Percentiles rank a stretch among this genome's conserved stretches.
Conservation (phyloP, 2,329 filamentous ascomycete genomes). For the Ophiocordyceps australis region DNA sequence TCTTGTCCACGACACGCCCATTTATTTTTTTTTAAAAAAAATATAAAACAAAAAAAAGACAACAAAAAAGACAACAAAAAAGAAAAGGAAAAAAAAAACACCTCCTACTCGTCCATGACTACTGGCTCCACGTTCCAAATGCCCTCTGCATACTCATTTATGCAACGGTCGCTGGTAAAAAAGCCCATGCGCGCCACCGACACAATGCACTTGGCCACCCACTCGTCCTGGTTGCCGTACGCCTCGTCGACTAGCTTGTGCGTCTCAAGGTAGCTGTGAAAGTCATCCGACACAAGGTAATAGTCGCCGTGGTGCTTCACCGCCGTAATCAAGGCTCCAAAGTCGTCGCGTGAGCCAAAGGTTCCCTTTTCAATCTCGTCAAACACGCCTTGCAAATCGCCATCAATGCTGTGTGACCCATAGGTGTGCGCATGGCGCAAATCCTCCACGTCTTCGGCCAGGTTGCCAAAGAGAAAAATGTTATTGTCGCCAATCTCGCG, state of each 20-base stretch:
- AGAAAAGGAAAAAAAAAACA: too few relatives aligned
- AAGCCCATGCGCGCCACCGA: constrained; percentile 92
- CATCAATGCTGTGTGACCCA: constrained; percentile 59
- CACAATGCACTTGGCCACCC: constrained; percentile 78
- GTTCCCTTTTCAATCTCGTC: constrained; percentile 58
- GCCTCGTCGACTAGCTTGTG: constrained; percentile 82
- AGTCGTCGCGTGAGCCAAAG: constrained; percentile 66
- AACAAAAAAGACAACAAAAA: too few relatives aligned
- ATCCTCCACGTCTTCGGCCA: constrained; percentile 92
- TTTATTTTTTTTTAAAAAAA: too few relatives aligned
- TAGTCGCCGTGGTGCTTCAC: constrained; percentile 91
- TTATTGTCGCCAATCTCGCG: constrained; percentile 92
- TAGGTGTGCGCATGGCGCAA: constrained; percentile 83
- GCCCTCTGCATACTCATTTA: constrained; percentile 89
- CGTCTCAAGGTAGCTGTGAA: constrained; percentile 84
- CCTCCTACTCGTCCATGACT: constrained; percentile 19
- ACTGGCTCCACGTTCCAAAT: constrained; percentile 96
- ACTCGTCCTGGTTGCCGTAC: constrained; percentile 82
- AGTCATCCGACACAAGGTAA: constrained; percentile 95
- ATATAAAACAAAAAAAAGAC: too few relatives aligned
- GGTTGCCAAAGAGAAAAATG: constrained; percentile 95
- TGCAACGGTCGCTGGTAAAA: constrained; percentile 88
- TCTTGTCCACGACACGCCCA: too few relatives aligned
- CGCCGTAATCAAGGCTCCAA: constrained; percentile 65
- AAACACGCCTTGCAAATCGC: constrained; percentile 66